Conservation (phyloP, 306 rosid species). For the Oemleria cerasiformis region DNA sequence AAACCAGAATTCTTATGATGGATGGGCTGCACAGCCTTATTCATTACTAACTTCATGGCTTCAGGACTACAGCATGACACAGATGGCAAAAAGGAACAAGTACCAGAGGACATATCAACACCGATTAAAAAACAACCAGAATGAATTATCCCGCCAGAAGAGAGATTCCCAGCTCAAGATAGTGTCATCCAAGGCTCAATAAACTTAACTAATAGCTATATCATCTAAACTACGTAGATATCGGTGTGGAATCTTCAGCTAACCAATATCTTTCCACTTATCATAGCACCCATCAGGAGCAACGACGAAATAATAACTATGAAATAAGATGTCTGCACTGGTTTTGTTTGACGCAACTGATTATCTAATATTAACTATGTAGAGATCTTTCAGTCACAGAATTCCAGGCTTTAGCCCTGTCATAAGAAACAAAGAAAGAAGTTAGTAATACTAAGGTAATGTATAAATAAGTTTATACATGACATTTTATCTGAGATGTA, state of each 20-base stretch:
- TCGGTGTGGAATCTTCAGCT: conserved; percentile 43
- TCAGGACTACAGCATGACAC: conserved; percentile 35
- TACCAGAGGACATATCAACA: conserved; percentile 59
- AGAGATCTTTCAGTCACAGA: conserved; percentile 50
- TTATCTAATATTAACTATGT: conserved; percentile 43
- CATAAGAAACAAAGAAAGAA: conserved; percentile 14
- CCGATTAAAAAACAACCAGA: conserved; percentile 36
- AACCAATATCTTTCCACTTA: conserved; percentile 31
- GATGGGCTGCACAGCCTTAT: conserved; percentile 69
- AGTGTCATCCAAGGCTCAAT: conserved; percentile 39
- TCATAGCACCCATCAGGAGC: conserved; percentile 52
- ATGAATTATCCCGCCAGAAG: conserved; percentile 36
- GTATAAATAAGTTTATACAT: not conserved
- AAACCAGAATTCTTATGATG: conserved; percentile 63
- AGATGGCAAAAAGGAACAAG: conserved; percentile 42
- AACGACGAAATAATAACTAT: conserved; percentile 32
- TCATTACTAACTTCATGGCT: conserved; percentile 46
- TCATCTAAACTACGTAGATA: conserved; percentile 45
- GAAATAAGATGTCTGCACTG: conserved; percentile 41
- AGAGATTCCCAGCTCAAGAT: conserved; percentile 30
- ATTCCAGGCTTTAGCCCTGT: conserved; percentile 63
- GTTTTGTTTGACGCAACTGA: conserved; percentile 42
- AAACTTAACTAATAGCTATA: conserved; percentile 41
- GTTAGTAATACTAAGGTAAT: conserved; percentile 1
- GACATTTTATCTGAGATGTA: not conserved